These are phyloP conservation scores for Adansonia madagascariensis DNA, from an alignment of 441 rosid genomes.

Conservation along the genomic window DNA sequence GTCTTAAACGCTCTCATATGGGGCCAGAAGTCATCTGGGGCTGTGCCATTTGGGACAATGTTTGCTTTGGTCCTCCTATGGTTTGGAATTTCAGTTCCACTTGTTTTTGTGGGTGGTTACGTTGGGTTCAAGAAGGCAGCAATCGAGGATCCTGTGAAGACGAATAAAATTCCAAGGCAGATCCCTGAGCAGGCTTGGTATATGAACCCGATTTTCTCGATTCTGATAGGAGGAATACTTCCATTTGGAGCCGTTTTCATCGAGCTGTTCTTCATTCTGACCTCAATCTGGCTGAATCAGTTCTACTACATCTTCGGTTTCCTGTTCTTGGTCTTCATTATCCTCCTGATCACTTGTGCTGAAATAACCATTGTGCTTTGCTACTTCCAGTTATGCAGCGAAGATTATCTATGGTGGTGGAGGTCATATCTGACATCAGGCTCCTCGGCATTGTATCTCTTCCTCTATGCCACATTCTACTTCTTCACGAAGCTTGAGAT, in stretches of 20 bases:
- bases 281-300: slow-evolving; percentile 73
- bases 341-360: slow-evolving; percentile 44
- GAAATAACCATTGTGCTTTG: slow-evolving; percentile 68
- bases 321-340: slow-evolving; percentile 41
- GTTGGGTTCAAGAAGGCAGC: slow-evolving; percentile 62
- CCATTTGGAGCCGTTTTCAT: slow-evolving; percentile 39
- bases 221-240: slow-evolving; percentile 62
- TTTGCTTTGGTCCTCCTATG: slow-evolving; percentile 62
- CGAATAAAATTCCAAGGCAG: slow-evolving; percentile 70
- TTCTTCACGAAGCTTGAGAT: slow-evolving; percentile 74
- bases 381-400: slow-evolving; percentile 73
- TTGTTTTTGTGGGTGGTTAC: slow-evolving; percentile 60
- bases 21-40: slow-evolving; percentile 73
- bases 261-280: slow-evolving; percentile 63
- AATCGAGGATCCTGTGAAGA: slow-evolving; percentile 63
- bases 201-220: slow-evolving; percentile 66
- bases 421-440: slow-evolving; percentile 72
- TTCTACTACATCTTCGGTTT: slow-evolving; percentile 73
- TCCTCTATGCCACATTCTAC: slow-evolving; percentile 63
- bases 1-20: slow-evolving; percentile 61
- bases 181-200: slow-evolving; percentile 78
- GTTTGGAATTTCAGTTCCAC: slow-evolving; percentile 72
- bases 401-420: slow-evolving; percentile 79
- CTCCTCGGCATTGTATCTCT: slow-evolving; percentile 62
- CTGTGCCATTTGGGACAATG: slow-evolving; percentile 71